Evolutionary conservation across 2,329 filamentous ascomycete genomes (phyloP), one percentile per base, ranked within the genome.

Genomic region (Amesomyces nigricolor): DNA sequence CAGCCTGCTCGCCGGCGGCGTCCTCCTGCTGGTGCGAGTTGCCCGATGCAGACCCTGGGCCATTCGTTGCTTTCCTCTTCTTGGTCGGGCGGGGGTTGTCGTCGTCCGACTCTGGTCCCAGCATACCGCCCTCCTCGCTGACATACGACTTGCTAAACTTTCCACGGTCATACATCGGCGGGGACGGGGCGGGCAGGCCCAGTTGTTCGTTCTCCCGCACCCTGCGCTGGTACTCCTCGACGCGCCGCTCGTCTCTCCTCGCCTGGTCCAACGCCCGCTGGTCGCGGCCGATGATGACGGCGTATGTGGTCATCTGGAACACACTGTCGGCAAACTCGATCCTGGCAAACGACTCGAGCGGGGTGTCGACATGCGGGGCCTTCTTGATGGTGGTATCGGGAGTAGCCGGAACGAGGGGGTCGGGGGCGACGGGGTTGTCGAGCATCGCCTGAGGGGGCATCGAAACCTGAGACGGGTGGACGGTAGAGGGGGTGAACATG

Each of bases 261-360:
- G 81, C 81, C 62, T 80, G 76, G 53, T 77, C 71, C 61, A 82
- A 70, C 9, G 83, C 83, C 51, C 76, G 72, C 64, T 84, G 77
- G 68, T 91, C 87, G 58, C 88, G 84, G 53, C 87, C 87, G 29
- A 91, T 81, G 54, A 88, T 80, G 62, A 91, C 79, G 51, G 81
- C 78, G 63, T 85, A 86, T 1, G 86, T 89, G 50, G 84, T 89
- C 83, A 91, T 87, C 70, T 88, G 87, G 68, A 88, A 91, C 54
- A 84, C 80, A 66, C 87, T 86, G 73, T 91, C 88, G 62, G 80
- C 78, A 66, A 91, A 91, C 64, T 85, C 81, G 58, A 91, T 74
- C 51, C 76, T 74, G 43, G 80, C 80, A 66, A 81, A 83, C 3
- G 79, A 81, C 64, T 82, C 77, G 13, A 83, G 69, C 29, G 67